Evolutionary conservation across 2,329 filamentous ascomycete genomes (phyloP), one percentile per base, ranked within the genome.

Genomic region (Hypoxylon rubiginosum): DNA sequence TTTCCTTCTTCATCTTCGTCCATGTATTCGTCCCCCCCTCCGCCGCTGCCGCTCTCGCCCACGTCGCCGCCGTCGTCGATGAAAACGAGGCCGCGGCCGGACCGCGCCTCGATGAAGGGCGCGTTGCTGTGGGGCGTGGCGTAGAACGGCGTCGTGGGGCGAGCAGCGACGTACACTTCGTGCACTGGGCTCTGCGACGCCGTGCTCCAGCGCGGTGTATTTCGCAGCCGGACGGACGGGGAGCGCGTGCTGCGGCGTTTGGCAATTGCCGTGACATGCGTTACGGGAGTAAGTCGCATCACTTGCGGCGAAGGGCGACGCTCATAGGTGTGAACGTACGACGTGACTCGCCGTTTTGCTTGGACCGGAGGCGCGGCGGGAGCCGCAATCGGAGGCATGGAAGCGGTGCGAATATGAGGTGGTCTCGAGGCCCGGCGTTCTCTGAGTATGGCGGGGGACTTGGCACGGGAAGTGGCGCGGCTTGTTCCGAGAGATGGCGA

Each of bases 111-210:
- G 11, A 82, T 76, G 8, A 79, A 76, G 0, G 87, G 83, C 3
- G 83, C 86, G 66, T 89, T 90, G 73, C 91, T 93, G 74, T 90
- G 84, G 0, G 92, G 92, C 0, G 92, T 94, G 2, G 91, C 90
- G 73, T 94, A 94, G 69, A 89, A 89, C 0, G 90, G 91, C 0
- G 85, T 88, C 11, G 81, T 82, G 13, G 77, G 77, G 32, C 83
- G 78, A 58, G 76, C 61, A 5, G 74, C 75, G 4, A 77, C 61
- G 3, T 74, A 74, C 32, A n/a, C n/a, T n/a, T 79, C 73, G 3
- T 79, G 79, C 66, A 79, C 76, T 4, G 82, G 80, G 72, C 79
- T 86, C 51, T 79, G 83, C 59, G 79, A 86, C 30, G 79, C 79
- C 24, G 74, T 76, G 62, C 84, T 89, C 81, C 83, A 86, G 26